phyloP scores from a whole-genome alignment of 306 rosid genomes.

The Hippophae rhamnoides region DNA sequence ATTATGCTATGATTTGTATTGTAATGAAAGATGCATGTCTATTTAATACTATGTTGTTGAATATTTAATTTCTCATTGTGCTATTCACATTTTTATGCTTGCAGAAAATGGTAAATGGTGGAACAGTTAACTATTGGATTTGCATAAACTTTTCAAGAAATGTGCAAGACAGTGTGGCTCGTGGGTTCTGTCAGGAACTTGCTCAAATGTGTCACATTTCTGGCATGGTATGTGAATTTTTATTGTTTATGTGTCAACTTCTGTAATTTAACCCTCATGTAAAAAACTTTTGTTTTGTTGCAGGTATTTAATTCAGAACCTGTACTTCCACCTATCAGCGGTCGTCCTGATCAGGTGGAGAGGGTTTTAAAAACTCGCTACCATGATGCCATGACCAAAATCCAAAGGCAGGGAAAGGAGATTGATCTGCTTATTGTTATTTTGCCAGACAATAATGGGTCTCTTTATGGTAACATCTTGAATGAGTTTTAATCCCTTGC shows the following conservation, averaged over 20 bases:
- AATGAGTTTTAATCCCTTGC: not conserved
- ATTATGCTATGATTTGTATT: too few species aligned
- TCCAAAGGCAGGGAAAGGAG: constrained; percentile 15
- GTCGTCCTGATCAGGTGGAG: constrained; percentile 91
- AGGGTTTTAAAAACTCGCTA: constrained; percentile 61
- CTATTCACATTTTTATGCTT: constrained; percentile 9
- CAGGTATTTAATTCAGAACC: constrained; percentile 74
- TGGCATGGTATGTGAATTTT: constrained; percentile 62
- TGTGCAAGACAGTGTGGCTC: constrained; percentile 74
- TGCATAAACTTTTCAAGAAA: constrained; percentile 73
- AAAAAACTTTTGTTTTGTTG: not conserved
- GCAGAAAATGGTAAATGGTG: constrained; percentile 99
- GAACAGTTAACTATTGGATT: constrained; percentile 75
- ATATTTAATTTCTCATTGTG: too few species aligned
- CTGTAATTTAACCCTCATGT: not conserved
- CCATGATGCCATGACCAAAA: constrained; percentile 60
- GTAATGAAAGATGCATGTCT: too few species aligned
- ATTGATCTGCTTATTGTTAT: constrained; percentile 53
- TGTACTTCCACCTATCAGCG: constrained; percentile 47
- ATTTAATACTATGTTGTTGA: too few species aligned
- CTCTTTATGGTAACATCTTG: constrained; percentile 42
- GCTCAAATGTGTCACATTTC: constrained; percentile 83
- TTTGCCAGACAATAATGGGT: constrained; percentile 52
- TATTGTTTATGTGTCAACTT: not conserved
- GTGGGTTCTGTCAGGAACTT: constrained; percentile 70